phyloP scores from a whole-genome alignment of 106 monocot genomes.

The Xerophyta viscosa region DNA sequence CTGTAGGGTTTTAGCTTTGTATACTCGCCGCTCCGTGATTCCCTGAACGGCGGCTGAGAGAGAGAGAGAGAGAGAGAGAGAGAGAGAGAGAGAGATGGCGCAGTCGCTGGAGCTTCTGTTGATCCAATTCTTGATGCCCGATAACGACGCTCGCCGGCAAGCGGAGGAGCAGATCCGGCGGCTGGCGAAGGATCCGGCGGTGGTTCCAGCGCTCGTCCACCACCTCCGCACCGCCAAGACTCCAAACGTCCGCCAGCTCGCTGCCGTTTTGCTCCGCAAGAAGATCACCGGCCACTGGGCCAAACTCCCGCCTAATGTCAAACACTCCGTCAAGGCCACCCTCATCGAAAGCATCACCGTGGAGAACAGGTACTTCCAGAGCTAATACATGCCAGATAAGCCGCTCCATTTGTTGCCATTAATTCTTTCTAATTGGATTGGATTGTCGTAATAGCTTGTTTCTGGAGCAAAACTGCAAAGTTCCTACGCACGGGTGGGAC shows the following conservation, averaged over 20 bases:
- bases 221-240: slow-evolving; percentile 95
- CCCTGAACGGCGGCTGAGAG: too few species aligned
- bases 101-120: slow-evolving; percentile 87
- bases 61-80: too few species aligned
- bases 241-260: slow-evolving; percentile 87
- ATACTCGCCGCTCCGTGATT: too few species aligned
- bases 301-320: slow-evolving; percentile 62
- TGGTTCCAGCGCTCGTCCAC: slow-evolving; percentile 89
- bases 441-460: too few species aligned
- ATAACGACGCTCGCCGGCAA: slow-evolving; percentile 91
- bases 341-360: slow-evolving; percentile 88
- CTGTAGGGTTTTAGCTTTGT: too few species aligned
- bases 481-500: too few species aligned
- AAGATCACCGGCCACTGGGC: slow-evolving; percentile 97
- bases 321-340: slow-evolving; percentile 67
- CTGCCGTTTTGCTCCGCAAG: slow-evolving; percentile 97
- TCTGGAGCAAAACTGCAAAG: too few species aligned
- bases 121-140: slow-evolving; percentile 95
- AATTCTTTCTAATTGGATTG: too few species aligned
- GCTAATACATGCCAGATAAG: too few species aligned
- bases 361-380: slow-evolving; percentile 81
- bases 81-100: slow-evolving; percentile 29
- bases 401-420: too few species aligned
- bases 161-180: slow-evolving; percentile 97
- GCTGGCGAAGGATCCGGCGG: slow-evolving; percentile 77